Evolutionary conservation across 2,329 filamentous ascomycete species (phyloP), one percentile per base, ranked within the genome.

Genomic region (Amylocarpus encephaloides): DNA sequence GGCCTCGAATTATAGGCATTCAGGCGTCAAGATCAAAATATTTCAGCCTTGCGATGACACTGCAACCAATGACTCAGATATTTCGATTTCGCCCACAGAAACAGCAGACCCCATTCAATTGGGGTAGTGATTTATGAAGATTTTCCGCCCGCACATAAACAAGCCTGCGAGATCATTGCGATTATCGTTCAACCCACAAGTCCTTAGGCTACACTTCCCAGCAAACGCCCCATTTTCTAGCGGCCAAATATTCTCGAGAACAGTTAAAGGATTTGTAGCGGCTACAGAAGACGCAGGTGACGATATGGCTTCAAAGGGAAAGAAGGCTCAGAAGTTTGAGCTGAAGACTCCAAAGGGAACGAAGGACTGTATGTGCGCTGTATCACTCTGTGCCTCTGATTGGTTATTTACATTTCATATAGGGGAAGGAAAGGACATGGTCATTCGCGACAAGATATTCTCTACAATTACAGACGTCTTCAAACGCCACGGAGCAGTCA

Each of bases 261-360:
- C 55, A 30, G 49, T 53, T 33, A 49, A 30, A 2, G 50, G 50
- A 15, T 52, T 38, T 32, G 35, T 49, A 40, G 50, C 46, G 12
- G 49, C 42, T 42, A 50, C 54, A 43, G 56, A 58, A 49, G 57
- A 60, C 26, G 19, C 52, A 40, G 29, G 9, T 5, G 38, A 19
- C 13, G 43, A 55, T 15, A 66, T 66, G 63, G 60, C 69, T 46
- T 65, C 69, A 34, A 74, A 74, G 58, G 62, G 19, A 11, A 40
- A 40, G 38, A 40, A 40, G 38, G 16, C 16, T 3, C 66, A 66
- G 51, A 76, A 75, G 57, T 83, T 86, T 70, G 81, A 83, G 70
- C 77, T 94, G 67, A 95, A 95, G 76, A 88, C 85, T 64, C 88
- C 89, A 55, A 95, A 95, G 77, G 89, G 90, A 60, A 95, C 89